Conservation (phyloP, 208 protist species). For the Trypanosoma rangeli region DNA sequence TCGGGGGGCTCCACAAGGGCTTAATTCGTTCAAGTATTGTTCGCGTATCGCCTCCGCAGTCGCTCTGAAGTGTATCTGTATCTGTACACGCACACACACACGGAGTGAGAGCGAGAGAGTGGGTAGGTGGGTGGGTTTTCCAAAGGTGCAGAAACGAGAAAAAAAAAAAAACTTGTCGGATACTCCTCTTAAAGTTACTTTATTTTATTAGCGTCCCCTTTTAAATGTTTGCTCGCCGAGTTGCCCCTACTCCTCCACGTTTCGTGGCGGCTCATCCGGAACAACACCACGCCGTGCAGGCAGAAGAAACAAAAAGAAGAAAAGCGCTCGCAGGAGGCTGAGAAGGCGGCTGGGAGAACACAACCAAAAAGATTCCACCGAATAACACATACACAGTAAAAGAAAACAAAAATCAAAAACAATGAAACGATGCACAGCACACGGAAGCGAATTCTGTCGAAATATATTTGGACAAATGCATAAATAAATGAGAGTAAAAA, state of each 20-base stretch:
- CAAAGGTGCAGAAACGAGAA: neutral
- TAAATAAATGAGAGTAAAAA: neutral
- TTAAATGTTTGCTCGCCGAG: neutral
- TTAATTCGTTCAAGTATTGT: neutral
- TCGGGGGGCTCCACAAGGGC: too few species aligned
- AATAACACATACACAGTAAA: neutral
- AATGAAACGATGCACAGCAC: neutral
- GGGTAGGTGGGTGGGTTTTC: neutral
- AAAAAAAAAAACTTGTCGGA: neutral
- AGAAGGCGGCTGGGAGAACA: too few species aligned
- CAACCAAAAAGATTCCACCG: too few species aligned
- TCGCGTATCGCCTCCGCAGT: neutral
- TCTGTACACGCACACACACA: neutral
- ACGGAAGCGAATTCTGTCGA: neutral
- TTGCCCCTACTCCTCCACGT: neutral
- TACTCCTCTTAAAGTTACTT: neutral
- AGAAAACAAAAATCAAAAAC: neutral
- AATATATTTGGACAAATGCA: neutral
- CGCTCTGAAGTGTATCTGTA: neutral
- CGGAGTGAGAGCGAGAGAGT: neutral
- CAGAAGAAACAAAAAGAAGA: too few species aligned
- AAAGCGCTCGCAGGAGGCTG: too few species aligned
- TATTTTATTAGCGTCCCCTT: neutral
- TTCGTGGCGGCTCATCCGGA: neutral
- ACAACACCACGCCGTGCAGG: too few species aligned